phyloP scores from a whole-genome alignment of 2,329 filamentous ascomycete species.

The Helotiales sp. region DNA sequence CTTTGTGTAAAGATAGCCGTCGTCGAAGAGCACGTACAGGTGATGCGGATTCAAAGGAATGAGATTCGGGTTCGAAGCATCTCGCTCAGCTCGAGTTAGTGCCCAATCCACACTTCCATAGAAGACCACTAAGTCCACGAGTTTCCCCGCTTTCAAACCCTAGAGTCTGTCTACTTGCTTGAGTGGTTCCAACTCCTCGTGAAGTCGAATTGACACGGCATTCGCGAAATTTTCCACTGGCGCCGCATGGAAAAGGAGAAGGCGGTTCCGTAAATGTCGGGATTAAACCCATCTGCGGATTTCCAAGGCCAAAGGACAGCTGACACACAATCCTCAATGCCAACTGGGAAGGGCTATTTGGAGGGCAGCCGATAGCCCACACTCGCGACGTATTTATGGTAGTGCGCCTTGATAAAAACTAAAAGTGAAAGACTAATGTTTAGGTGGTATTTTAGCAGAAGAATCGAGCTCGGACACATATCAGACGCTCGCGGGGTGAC shows the following conservation, averaged over 20 bases:
- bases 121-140: conserved; percentile 21
- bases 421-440: conserved; percentile 61
- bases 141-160: background rate
- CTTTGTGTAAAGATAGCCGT: conserved; percentile 24
- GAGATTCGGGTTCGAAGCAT: conserved; percentile 20
- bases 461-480: too few relatives aligned
- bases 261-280: conserved; percentile 43
- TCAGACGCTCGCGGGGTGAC: too few relatives aligned
- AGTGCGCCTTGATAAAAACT: conserved; percentile 64
- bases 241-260: conserved; percentile 53
- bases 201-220: conserved; percentile 15
- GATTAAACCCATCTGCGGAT: conserved; percentile 22
- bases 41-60: conserved; percentile 16
- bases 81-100: conserved; percentile 1
- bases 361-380: conserved; percentile 70
- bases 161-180: background rate
- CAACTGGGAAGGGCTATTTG: conserved; percentile 63
- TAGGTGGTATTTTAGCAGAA: too few relatives aligned
- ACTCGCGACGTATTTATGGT: conserved; percentile 62
- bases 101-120: conserved; percentile 23
- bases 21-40: conserved; percentile 22
- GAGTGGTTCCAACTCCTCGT: conserved; percentile 12
- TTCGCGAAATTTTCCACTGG: conserved; percentile 46
- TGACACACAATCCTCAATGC: conserved; percentile 60
- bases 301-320: conserved; percentile 47